Conservation (phyloP, 2,329 filamentous ascomycete species). For the Trichoderma sp. region DNA sequence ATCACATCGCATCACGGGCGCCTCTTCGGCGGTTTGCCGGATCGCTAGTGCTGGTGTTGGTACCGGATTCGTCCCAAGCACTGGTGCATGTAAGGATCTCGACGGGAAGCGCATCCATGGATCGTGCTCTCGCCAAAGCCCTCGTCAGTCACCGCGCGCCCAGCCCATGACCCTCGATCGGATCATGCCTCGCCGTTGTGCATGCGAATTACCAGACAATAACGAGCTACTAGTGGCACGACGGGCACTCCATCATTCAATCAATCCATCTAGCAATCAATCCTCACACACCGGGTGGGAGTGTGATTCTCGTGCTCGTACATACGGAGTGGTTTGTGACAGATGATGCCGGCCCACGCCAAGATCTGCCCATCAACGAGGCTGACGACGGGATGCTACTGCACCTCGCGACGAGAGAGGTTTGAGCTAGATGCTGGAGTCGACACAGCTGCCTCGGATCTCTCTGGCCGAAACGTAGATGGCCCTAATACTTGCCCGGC, state of each 20-base stretch:
- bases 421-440: slow-evolving; percentile 14
- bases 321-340: neutral
- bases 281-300: neutral
- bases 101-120: neutral
- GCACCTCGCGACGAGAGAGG: slow-evolving; percentile 12
- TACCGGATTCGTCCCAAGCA: neutral
- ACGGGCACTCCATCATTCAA: neutral
- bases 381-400: slow-evolving; percentile 18
- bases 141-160: neutral
- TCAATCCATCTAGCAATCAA: neutral
- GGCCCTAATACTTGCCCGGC: neutral
- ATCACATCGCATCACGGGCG: slow-evolving; percentile 14
- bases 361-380: slow-evolving; percentile 13
- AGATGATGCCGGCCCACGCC: slow-evolving; percentile 5
- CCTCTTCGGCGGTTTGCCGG: slow-evolving; percentile 17
- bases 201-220: neutral
- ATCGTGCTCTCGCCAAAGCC: neutral
- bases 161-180: slow-evolving; percentile 1
- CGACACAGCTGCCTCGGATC: slow-evolving; percentile 9
- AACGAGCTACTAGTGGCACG: neutral
- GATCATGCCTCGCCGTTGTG: neutral
- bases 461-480: slow-evolving; percentile 8
- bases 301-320: neutral
- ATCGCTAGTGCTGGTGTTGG: neutral
- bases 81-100: neutral